Percentiles rank a stretch among this genome's conserved stretches.
These are phyloP conservation scores for Pseudocercospora crystallina DNA, from an alignment of 2,329 filamentous ascomycete species.

Conservation along the genomic window DNA sequence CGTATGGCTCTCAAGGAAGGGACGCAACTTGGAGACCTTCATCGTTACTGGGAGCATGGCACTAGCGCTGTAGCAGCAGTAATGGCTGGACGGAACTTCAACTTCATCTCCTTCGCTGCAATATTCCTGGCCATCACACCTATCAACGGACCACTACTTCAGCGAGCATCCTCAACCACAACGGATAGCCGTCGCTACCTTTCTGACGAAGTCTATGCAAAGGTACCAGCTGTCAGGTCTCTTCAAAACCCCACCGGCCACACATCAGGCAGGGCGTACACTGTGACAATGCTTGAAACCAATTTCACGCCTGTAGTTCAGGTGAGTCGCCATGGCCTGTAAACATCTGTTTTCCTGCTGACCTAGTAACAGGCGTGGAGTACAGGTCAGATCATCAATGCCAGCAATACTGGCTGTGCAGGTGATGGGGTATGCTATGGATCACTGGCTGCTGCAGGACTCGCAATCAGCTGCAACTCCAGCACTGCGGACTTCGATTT, in stretches of 20 bases:
- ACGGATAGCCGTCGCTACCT: conserved; percentile 9
- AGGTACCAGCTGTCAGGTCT: conserved; percentile 7
- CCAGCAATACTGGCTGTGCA: conserved; percentile 13
- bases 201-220: conserved; percentile 7
- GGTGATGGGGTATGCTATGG: conserved; percentile 14
- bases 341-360: background rate
- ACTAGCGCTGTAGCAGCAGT: conserved; percentile 15
- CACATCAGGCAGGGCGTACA: conserved; percentile 17
- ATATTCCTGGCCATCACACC: conserved; percentile 17
- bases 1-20: conserved; percentile 17
- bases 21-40: conserved; percentile 18
- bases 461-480: conserved; percentile 15
- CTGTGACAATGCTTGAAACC: conserved; percentile 10
- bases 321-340: background rate
- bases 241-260: conserved; percentile 14
- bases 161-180: conserved; percentile 16
- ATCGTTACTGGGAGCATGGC: conserved; percentile 19
- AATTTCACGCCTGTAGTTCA: conserved; percentile 13
- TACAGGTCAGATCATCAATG: conserved; percentile 5
- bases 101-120: conserved; percentile 20
- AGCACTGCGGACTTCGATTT: conserved; percentile 16
- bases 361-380: conserved; percentile 3
- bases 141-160: conserved; percentile 18
- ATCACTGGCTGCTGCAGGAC: conserved; percentile 12
- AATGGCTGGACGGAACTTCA: conserved; percentile 16